Base-by-base conservation (phyloP, 179 eudicot genomes). In the Pouteria campechiana region DNA sequence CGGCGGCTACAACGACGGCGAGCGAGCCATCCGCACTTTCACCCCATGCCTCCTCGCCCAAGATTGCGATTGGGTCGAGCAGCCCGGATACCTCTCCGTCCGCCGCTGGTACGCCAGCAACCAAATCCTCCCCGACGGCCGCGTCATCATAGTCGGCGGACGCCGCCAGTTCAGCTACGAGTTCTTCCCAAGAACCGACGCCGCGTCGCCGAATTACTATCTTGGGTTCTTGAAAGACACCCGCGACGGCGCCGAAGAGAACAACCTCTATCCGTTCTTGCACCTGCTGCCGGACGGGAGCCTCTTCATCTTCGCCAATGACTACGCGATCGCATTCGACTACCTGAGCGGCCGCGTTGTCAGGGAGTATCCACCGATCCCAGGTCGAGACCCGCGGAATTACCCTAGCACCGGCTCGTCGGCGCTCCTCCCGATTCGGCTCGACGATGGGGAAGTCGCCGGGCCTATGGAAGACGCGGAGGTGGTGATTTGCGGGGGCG, bases 241-340 rank as follows among this genome's bases (percentile, higher is more conserved):
- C 1, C 45, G 50, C 29, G 95, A 85, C 28, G 66, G 66, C 0
- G 52, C 47, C 31, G 77, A 60, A 13, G 95, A 85, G 48, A 85
- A 85, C 63, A 85, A 85, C 66, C 88, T 85, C 15, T 85, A 85
- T 56, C 95, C 95, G 0, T 85, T 85, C 73, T 59, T 85, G 61
- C 70, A 81, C 45, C 51, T 85, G 4, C 35, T 85, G 5, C 95
- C 95, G 0, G 83, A 81, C 47, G 81, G 78, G 0, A 64, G 66
- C 31, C 69, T 85, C 3, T 85, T 57, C 43, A 43, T 85, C 7
- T 85, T 85, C 68, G 95, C 95, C 0, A 81, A 81, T 22, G 75
- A 70, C 12, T 54, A 72, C 0, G 81, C 93, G 0, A 63, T 85
- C 0, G 38, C 59, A 10, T 49, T 73, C 7, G 65, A 85, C 44